Evolutionary conservation across 2,329 filamentous ascomycete species (phyloP).

Genomic region (Colletotrichum tamarilloi): DNA sequence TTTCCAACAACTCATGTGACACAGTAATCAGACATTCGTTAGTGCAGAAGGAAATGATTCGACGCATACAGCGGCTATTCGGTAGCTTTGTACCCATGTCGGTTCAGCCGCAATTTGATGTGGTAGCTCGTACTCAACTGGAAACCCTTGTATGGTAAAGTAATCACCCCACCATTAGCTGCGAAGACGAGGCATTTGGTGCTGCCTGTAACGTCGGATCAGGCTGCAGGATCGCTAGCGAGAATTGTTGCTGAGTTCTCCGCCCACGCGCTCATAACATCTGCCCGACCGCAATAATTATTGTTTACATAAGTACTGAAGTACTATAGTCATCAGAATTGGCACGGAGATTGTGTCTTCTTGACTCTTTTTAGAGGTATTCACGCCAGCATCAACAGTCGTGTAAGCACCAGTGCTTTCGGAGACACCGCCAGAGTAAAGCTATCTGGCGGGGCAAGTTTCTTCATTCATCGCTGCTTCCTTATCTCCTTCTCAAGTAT

Average conservation of each 20-base stretch:
- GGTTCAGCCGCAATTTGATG: neutral
- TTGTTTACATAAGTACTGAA: too few relatives aligned
- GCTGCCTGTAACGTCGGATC: neutral
- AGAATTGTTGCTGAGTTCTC: neutral
- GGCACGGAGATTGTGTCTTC: too few relatives aligned
- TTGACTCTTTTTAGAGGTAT: neutral
- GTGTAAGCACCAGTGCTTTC: neutral
- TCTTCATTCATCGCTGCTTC: neutral
- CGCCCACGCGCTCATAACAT: neutral
- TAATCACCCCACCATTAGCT: neutral
- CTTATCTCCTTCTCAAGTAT: neutral
- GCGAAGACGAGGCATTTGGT: neutral
- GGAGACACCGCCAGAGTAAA: neutral
- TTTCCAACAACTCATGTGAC: too few relatives aligned
- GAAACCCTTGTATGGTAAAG: neutral
- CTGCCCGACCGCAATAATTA: neutral
- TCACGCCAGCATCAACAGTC: neutral
- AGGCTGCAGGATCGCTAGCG: neutral
- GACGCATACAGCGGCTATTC: neutral
- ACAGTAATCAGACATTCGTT: too few relatives aligned
- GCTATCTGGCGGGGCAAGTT: neutral
- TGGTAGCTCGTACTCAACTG: neutral
- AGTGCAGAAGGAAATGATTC: too few relatives aligned
- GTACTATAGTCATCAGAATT: too few relatives aligned
- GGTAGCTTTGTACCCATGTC: neutral